Conservation (phyloP, 257 asterid genomes). For the Scutellaria galericulata region DNA sequence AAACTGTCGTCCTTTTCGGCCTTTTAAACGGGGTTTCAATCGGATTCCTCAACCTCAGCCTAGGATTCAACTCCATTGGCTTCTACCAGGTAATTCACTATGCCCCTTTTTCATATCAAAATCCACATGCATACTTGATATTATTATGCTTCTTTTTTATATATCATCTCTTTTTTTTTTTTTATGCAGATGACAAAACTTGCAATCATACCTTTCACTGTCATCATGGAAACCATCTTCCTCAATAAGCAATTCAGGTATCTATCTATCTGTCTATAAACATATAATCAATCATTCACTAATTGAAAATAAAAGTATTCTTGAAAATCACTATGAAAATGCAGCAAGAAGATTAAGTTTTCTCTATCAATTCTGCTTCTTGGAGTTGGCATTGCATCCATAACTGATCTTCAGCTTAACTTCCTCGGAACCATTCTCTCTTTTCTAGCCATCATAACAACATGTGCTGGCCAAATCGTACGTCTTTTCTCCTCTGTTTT, state of each 20-base stretch:
- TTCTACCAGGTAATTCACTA: slow-evolving; percentile 69
- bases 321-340: neutral
- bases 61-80: slow-evolving; percentile 93
- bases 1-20: slow-evolving; percentile 70
- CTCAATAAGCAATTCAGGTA: slow-evolving; percentile 85
- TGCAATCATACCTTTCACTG: slow-evolving; percentile 95
- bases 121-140: too few species aligned
- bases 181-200: slow-evolving; percentile 83
- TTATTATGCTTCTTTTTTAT: neutral
- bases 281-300: neutral
- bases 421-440: slow-evolving; percentile 80
- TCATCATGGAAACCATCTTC: slow-evolving; percentile 79
- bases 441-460: slow-evolving; percentile 80
- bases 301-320: neutral
- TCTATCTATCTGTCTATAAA: neutral
- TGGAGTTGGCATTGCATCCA: slow-evolving; percentile 90
- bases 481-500: neutral
- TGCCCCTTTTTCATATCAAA: neutral
- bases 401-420: slow-evolving; percentile 94
- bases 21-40: slow-evolving; percentile 82
- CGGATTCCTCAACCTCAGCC: slow-evolving; percentile 86
- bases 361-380: slow-evolving; percentile 66
- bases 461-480: slow-evolving; percentile 94
- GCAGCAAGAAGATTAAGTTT: slow-evolving; percentile 74
- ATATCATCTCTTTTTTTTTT: neutral